A percentile compares a stretch with the other conserved stretches of the same genome.
These are phyloP conservation scores for Cucurbita maxima DNA, from an alignment of 306 rosid genomes.

Conservation along the genomic window DNA sequence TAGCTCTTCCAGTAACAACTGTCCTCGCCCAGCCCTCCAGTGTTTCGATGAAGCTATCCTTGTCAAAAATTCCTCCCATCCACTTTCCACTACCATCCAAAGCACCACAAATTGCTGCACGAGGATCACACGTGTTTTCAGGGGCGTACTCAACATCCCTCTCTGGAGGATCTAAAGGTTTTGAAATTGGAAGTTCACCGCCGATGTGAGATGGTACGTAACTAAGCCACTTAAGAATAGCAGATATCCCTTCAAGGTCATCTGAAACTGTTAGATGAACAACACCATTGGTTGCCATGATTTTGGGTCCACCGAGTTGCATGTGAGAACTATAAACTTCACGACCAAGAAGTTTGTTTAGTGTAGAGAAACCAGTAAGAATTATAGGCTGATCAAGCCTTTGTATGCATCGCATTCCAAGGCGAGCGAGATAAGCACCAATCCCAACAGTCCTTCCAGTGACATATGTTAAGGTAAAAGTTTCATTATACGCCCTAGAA, in stretches of 20 bases:
- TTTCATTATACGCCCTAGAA: slow-evolving; percentile 87
- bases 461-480: slow-evolving; percentile 87
- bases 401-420: slow-evolving; percentile 98
- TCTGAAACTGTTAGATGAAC: slow-evolving; percentile 92
- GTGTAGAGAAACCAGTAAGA: slow-evolving; percentile 89
- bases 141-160: slow-evolving; percentile 75
- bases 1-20: slow-evolving; percentile 95
- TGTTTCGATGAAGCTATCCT: slow-evolving; percentile 92
- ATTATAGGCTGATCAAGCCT: slow-evolving; percentile 98
- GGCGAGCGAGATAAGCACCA: slow-evolving; percentile 98
- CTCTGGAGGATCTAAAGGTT: slow-evolving; percentile 77
- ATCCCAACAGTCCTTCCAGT: slow-evolving; percentile 96
- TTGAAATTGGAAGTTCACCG: slow-evolving; percentile 69
- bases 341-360: slow-evolving; percentile 95
- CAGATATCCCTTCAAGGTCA: slow-evolving; percentile 89
- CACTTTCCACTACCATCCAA: slow-evolving; percentile 52
- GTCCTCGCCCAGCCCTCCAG: slow-evolving; percentile 99
- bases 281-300: slow-evolving; percentile 97
- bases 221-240: slow-evolving; percentile 94
- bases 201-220: slow-evolving; percentile 77
- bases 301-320: slow-evolving; percentile 99
- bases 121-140: slow-evolving; percentile 91
- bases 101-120: slow-evolving; percentile 75
- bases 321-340: slow-evolving; percentile 99
- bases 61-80: slow-evolving; percentile 92